Conservation (phyloP, 2,329 filamentous ascomycete species). For the Juglanconis oblonga region DNA sequence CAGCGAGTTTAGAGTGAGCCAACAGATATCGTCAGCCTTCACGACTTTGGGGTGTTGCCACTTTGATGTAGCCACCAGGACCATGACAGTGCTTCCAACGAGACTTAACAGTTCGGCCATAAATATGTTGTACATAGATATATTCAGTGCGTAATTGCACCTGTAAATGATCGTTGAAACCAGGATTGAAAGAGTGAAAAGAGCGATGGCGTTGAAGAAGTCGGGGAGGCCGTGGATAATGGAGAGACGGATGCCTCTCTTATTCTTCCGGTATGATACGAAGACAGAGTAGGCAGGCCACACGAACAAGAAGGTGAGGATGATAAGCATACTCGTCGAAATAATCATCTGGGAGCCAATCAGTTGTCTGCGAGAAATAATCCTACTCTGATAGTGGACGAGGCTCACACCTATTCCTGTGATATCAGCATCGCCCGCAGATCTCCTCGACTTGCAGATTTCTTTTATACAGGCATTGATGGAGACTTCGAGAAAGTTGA, state of each 20-base stretch:
- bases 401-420: background rate
- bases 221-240: background rate
- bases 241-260: background rate
- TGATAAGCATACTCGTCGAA: background rate
- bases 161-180: background rate
- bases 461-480: background rate
- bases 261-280: background rate
- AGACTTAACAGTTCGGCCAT: background rate
- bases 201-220: background rate
- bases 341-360: background rate
- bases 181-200: background rate
- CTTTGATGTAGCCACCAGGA: background rate
- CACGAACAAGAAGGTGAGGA: background rate
- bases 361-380: background rate
- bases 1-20: background rate
- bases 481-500: background rate
- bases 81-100: background rate
- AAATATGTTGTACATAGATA: background rate
- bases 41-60: background rate
- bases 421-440: background rate
- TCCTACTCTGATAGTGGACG: too few species aligned
- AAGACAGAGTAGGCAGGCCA: background rate
- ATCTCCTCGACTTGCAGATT: background rate
- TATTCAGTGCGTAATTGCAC: background rate
- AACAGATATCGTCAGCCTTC: background rate